phyloP scores from a whole-genome alignment of 805 yeast species.

The Grigorovia yakushimaensis region DNA sequence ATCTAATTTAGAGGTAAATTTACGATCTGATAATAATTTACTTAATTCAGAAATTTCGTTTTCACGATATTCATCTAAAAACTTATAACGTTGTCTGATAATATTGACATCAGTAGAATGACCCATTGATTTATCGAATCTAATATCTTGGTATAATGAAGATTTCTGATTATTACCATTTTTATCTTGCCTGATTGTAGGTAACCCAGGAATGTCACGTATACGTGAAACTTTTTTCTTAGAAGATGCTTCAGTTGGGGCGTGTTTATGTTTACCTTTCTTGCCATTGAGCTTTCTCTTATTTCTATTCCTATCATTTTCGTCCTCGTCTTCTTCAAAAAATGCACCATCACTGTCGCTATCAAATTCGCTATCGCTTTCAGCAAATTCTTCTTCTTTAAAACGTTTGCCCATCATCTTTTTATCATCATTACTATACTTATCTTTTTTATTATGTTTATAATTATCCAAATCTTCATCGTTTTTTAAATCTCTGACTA shows the following conservation, averaged over 20 bases:
- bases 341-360: conserved; percentile 25
- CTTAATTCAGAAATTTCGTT: conserved; percentile 58
- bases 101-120: conserved; percentile 61
- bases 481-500: neutral
- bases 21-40: conserved; percentile 42
- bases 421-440: neutral
- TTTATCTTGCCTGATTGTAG: conserved; percentile 13
- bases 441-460: neutral
- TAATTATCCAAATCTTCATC: neutral
- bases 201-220: conserved; percentile 66
- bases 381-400: conserved; percentile 9
- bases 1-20: conserved; percentile 33
- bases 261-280: conserved; percentile 58
- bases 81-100: conserved; percentile 69
- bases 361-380: conserved; percentile 12
- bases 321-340: conserved; percentile 31
- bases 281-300: conserved; percentile 1
- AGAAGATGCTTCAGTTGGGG: conserved; percentile 73
- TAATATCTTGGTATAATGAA: conserved; percentile 61
- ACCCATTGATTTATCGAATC: conserved; percentile 88
- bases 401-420: conserved; percentile 1
- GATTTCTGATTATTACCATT: conserved; percentile 21
- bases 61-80: conserved; percentile 77
- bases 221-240: conserved; percentile 60
- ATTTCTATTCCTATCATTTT: conserved; percentile 2